phyloP scores from a whole-genome alignment of 108 stramenopile genomes.

The Chaetoceros muelleri region DNA sequence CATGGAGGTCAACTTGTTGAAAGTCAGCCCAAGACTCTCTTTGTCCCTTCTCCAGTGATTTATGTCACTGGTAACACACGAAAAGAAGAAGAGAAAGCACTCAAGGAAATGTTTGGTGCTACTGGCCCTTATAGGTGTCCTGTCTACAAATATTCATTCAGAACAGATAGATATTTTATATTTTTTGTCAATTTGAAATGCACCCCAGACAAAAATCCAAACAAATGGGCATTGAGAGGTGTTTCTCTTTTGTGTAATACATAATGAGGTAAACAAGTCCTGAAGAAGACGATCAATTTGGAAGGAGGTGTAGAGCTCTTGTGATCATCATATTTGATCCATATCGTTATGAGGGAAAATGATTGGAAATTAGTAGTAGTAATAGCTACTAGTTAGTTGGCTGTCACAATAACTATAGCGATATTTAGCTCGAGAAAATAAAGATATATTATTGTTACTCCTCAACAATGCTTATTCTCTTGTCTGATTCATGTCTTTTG shows the following conservation, averaged over 20 bases:
- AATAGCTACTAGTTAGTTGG: too few relatives aligned
- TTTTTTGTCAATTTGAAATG: conserved; percentile 63
- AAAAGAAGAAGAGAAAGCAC: conserved; percentile 32
- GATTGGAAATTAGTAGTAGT: too few relatives aligned
- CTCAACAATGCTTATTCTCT: too few relatives aligned
- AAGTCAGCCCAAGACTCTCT: conserved; percentile 66
- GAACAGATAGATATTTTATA: conserved; percentile 77
- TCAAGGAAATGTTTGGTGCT: conserved; percentile 42
- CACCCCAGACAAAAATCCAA: conserved; percentile 39
- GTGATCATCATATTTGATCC: too few relatives aligned
- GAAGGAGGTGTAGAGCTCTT: too few relatives aligned
- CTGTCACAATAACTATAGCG: too few relatives aligned
- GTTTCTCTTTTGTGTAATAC: conserved; percentile 61
- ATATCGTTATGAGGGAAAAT: too few relatives aligned
- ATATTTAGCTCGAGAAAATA: too few relatives aligned
- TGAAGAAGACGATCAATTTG: too few relatives aligned
- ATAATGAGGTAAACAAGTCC: too few relatives aligned
- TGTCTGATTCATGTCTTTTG: too few relatives aligned
- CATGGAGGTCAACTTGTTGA: conserved; percentile 55
- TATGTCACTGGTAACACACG: conserved; percentile 56
- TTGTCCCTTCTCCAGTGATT: conserved; percentile 63
- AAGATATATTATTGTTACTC: too few relatives aligned
- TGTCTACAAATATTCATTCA: conserved; percentile 73
- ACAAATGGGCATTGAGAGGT: conserved; percentile 75
- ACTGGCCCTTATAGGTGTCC: conserved; percentile 71